Evolutionary conservation across 345 rosid genomes (phyloP).

Genomic region (Mallotus nudiflorus): DNA sequence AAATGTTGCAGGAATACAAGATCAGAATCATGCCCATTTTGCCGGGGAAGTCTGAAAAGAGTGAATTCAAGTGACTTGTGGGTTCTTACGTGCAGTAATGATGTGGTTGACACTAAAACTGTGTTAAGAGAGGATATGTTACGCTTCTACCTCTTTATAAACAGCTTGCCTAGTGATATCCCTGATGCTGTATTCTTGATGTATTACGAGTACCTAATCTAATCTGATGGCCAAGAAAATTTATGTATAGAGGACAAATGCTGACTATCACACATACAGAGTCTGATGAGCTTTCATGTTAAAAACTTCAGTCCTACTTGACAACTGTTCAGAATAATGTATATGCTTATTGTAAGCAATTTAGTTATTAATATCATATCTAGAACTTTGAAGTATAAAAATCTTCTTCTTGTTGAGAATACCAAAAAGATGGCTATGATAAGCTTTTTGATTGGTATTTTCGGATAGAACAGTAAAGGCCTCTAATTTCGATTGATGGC

Average conservation of each 20-base stretch:
- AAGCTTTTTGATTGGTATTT: neutral
- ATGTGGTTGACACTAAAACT: slow-evolving; percentile 29
- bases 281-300: slow-evolving; percentile 19
- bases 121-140: slow-evolving; percentile 26
- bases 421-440: neutral
- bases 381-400: neutral
- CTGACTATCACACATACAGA: slow-evolving; percentile 14
- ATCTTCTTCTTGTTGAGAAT: neutral
- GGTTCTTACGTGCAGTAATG: slow-evolving; percentile 32
- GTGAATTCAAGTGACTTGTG: slow-evolving; percentile 30
- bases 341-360: slow-evolving; percentile 4
- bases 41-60: slow-evolving; percentile 30
- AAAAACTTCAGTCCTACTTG: slow-evolving; percentile 7
- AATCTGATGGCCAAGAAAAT: neutral
- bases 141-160: slow-evolving; percentile 29
- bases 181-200: slow-evolving; percentile 33
- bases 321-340: slow-evolving; percentile 19
- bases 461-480: too few species aligned
- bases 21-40: slow-evolving; percentile 36
- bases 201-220: slow-evolving; percentile 36
- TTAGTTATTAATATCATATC: neutral
- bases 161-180: slow-evolving; percentile 26
- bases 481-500: neutral
- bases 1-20: slow-evolving; percentile 28
- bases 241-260: slow-evolving; percentile 10